phyloP scores from a whole-genome alignment of 257 asterid species.

The Plantago ovata region DNA sequence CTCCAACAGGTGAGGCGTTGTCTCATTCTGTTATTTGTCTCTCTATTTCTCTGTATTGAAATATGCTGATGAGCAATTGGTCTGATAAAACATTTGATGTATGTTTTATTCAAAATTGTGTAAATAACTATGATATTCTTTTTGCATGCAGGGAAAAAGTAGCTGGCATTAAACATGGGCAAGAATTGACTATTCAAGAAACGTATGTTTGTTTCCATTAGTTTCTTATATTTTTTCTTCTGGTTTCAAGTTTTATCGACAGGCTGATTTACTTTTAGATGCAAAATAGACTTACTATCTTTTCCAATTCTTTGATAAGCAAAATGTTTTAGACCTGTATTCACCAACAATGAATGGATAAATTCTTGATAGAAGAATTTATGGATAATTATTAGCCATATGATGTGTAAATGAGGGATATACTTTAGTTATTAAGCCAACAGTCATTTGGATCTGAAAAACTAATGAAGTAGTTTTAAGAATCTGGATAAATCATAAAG shows the following conservation, averaged over 20 bases:
- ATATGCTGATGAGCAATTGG: constrained; percentile 15
- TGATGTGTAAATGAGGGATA: too few species aligned
- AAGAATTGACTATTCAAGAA: constrained; percentile 57
- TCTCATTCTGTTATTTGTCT: constrained; percentile 9
- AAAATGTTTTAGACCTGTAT: background rate
- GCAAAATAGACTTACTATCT: background rate
- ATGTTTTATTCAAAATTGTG: constrained; percentile 6
- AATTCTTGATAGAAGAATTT: background rate
- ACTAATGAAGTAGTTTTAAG: too few species aligned
- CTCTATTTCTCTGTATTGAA: constrained; percentile 17
- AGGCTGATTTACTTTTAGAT: constrained; percentile 7
- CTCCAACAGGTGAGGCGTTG: constrained; percentile 50
- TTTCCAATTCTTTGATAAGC: background rate
- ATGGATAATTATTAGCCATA: too few species aligned
- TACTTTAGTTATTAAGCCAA: too few species aligned
- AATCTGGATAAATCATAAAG: too few species aligned
- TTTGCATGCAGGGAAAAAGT: constrained; percentile 51
- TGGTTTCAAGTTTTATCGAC: background rate
- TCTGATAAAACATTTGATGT: constrained; percentile 14
- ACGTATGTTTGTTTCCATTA: constrained; percentile 46
- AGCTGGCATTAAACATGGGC: constrained; percentile 48
- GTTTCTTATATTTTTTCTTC: background rate
- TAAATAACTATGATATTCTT: constrained; percentile 14
- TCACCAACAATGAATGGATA: constrained; percentile 14
- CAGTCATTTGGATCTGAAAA: too few species aligned